Base-by-base conservation (phyloP, 495 filamentous ascomycete genomes). In the Choiromyces venosus region DNA sequence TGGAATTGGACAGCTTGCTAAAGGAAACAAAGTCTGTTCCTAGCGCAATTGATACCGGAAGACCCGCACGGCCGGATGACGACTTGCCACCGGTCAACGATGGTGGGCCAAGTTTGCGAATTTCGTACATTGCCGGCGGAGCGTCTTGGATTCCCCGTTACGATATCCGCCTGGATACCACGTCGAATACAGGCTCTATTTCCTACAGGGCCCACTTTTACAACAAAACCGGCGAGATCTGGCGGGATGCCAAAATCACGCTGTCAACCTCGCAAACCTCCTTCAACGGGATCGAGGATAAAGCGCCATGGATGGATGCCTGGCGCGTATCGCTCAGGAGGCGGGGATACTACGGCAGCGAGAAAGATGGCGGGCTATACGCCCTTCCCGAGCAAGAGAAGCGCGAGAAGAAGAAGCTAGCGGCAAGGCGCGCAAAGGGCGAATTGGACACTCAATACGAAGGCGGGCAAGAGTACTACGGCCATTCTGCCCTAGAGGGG, bases 211-310 rank as follows among this genome's bases (percentile, higher is more conserved):
- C 90, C 3, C 87, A 88, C 71, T 86, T 90, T 74, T 84, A 83
- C 39, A 92, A 93, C 77, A 82, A 83, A 68, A 90, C 88, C 0
- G 88, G 87, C 0, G 91, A 93, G 82, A 88, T 86, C 16, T 93
- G 90, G 91, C 82, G 84, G 33, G 88, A 90, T 81, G 85, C 88
- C 71, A 87, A 87, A 69, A 82, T 93, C 37, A 86, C 85, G 37
- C 86, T 93, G 38, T 91, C 89, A 12, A 91, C 90, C 0, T 90
- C 89, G 1, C 89, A 91, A 79, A 87, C 90, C 9, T 85, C 85
- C 8, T 91, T 89, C 78, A 85, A 86, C 16, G 87, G 88, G 19
- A 82, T 91, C 9, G 85, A 85, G 35, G 89, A 91, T 66, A 81
- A 81, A 14, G 86, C 88, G 8, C 90, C 90, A 1, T 81, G 79